Conservation (phyloP, 495 filamentous ascomycete genomes). For the Filosporella fistucella region DNA sequence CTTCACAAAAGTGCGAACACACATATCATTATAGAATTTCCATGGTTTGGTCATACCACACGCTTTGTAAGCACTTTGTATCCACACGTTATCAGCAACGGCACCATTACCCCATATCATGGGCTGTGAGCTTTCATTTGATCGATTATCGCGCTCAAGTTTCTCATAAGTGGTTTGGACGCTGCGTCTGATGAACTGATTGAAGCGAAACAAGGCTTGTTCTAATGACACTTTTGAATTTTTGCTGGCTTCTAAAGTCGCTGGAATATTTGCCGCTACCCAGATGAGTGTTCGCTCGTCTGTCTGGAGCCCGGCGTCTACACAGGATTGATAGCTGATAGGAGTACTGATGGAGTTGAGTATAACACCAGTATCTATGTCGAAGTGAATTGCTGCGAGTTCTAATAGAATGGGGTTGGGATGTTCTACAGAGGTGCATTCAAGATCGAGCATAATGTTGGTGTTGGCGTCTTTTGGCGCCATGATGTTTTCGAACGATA, state of each 20-base stretch:
- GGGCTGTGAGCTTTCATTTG: neutral
- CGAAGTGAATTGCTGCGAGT: constrained; percentile 8
- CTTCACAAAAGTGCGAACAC: constrained; percentile 8
- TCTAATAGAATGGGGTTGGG: constrained; percentile 6
- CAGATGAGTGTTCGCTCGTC: neutral
- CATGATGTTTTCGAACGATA: no score
- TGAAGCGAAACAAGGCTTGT: neutral
- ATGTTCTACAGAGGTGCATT: neutral
- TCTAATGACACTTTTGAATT: neutral
- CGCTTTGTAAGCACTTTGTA: constrained; percentile 3
- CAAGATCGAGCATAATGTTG: constrained; percentile 15
- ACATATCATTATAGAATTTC: constrained; percentile 12
- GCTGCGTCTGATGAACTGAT: neutral
- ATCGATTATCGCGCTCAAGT: neutral
- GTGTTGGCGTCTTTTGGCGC: constrained; percentile 6
- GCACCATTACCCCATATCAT: constrained; percentile 14
- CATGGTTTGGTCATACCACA: constrained; percentile 8
- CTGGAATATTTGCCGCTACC: constrained; percentile 4
- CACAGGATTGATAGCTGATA: constrained; percentile 8
- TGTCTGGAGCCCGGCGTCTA: constrained; percentile 1
- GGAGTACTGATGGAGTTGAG: neutral
- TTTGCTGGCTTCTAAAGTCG: constrained; percentile 3
- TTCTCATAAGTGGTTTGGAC: neutral
- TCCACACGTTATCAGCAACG: constrained; percentile 14
- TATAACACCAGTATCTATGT: constrained; percentile 6